Evolutionary conservation across 176 grass and related monocot species (phyloP).

Genomic region (Triticum timopheevii): DNA sequence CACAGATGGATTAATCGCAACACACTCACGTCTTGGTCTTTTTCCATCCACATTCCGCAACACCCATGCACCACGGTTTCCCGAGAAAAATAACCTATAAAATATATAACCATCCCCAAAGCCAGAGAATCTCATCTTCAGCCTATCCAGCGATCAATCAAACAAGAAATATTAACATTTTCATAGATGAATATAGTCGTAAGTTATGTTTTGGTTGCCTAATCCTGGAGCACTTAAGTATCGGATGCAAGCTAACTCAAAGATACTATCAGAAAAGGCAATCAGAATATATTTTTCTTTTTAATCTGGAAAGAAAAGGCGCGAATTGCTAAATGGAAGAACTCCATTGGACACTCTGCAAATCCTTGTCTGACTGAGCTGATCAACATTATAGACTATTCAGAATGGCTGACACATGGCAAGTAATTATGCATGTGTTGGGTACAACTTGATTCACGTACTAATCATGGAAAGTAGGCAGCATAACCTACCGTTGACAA

Average conservation of each 20-base stretch:
- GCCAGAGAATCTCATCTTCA: too few relatives aligned
- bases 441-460: neutral
- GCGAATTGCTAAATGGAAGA: neutral
- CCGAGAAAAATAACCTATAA: too few relatives aligned
- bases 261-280: neutral
- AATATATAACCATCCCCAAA: too few relatives aligned
- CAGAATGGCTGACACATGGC: too few relatives aligned
- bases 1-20: too few relatives aligned
- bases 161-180: neutral
- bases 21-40: too few relatives aligned
- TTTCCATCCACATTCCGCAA: too few relatives aligned
- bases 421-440: neutral
- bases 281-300: neutral
- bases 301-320: neutral
- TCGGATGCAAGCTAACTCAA: neutral
- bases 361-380: too few relatives aligned
- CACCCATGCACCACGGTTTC: too few relatives aligned
- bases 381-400: too few relatives aligned
- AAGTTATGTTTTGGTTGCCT: neutral
- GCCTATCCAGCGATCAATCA: neutral
- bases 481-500: constrained; percentile 81
- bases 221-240: neutral
- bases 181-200: neutral
- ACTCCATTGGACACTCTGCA: too few relatives aligned
- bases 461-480: constrained; percentile 9